Percentiles rank a stretch among this genome's conserved stretches.
phyloP scores from a whole-genome alignment of 768 basidiomycete species.

The Macrolepiota dolichaula region DNA sequence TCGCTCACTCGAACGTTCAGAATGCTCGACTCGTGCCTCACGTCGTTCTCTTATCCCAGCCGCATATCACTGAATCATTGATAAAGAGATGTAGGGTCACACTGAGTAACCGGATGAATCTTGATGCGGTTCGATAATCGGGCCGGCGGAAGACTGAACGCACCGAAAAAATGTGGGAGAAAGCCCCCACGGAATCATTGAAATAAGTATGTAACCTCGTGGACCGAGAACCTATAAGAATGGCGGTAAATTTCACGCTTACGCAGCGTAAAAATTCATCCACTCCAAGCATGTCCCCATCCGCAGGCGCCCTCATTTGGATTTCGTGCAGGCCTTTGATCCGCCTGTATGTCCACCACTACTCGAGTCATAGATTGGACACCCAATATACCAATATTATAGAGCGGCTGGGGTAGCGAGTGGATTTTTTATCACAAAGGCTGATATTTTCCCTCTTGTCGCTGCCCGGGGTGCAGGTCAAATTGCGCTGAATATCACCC shows the following conservation, averaged over 20 bases:
- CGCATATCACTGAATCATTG: too few species aligned
- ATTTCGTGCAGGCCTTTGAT: conserved; percentile 57
- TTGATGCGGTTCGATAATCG: neutral
- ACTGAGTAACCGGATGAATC: neutral
- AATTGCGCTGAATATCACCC: conserved; percentile 57
- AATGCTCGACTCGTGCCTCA: too few species aligned
- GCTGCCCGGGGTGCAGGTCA: conserved; percentile 62
- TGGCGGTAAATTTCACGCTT: neutral
- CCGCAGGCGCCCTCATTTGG: conserved; percentile 53
- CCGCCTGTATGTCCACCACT: conserved; percentile 44
- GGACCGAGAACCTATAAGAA: neutral
- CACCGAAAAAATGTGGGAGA: neutral
- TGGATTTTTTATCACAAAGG: conserved; percentile 58
- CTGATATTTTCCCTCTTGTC: conserved; percentile 53
- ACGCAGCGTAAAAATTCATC: neutral
- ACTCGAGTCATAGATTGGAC: neutral
- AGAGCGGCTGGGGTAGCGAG: conserved; percentile 53
- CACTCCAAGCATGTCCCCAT: conserved; percentile 9
- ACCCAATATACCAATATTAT: neutral
- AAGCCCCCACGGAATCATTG: neutral
- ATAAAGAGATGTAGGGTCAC: neutral
- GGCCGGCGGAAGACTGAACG: neutral
- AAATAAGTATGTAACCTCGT: neutral
- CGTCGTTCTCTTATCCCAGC: too few species aligned
- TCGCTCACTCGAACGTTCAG: too few species aligned